These are phyloP conservation scores for Chrysosphaeria jannelii DNA, from an alignment of 2,329 filamentous ascomycete species.

Conservation along the genomic window DNA sequence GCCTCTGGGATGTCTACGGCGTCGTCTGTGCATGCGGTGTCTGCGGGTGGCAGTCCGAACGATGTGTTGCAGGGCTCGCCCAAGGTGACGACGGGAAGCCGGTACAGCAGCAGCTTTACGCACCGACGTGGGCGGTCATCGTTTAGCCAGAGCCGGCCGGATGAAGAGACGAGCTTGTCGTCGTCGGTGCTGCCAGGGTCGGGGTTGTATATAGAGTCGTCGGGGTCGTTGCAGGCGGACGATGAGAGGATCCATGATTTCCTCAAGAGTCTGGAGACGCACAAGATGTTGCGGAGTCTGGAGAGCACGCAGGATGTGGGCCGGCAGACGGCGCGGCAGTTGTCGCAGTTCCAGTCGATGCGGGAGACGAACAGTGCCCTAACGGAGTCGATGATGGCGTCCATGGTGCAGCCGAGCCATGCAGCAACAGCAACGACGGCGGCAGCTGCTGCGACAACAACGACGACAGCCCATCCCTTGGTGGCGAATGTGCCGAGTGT, in stretches of 20 bases:
- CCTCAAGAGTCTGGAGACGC: slow-evolving; percentile 59
- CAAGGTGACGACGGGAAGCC: slow-evolving; percentile 15
- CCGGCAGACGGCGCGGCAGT: slow-evolving; percentile 42
- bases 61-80: slow-evolving; percentile 28
- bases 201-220: slow-evolving; percentile 29
- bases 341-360: slow-evolving; percentile 70
- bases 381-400: slow-evolving; percentile 81
- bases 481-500: slow-evolving; percentile 79
- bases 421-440: slow-evolving; percentile 33
- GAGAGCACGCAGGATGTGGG: slow-evolving; percentile 30
- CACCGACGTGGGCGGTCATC: slow-evolving; percentile 56
- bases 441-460: slow-evolving; percentile 34
- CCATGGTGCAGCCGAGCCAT: slow-evolving; percentile 46
- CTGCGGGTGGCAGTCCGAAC: slow-evolving; percentile 11
- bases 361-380: slow-evolving; percentile 65
- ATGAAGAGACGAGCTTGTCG: slow-evolving; percentile 44
- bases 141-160: slow-evolving; percentile 48
- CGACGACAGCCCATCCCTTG: slow-evolving; percentile 59
- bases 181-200: slow-evolving; percentile 46
- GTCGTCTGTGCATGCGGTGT: slow-evolving; percentile 13
- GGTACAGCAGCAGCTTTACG: slow-evolving; percentile 84
- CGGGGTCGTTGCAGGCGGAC: slow-evolving; percentile 40
- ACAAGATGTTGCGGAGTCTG: slow-evolving; percentile 63
- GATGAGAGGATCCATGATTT: slow-evolving; percentile 89
- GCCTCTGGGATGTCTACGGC: slow-evolving; percentile 15